Conservation (phyloP, 2,329 filamentous ascomycete species). For the Aspergillus jensenii region DNA sequence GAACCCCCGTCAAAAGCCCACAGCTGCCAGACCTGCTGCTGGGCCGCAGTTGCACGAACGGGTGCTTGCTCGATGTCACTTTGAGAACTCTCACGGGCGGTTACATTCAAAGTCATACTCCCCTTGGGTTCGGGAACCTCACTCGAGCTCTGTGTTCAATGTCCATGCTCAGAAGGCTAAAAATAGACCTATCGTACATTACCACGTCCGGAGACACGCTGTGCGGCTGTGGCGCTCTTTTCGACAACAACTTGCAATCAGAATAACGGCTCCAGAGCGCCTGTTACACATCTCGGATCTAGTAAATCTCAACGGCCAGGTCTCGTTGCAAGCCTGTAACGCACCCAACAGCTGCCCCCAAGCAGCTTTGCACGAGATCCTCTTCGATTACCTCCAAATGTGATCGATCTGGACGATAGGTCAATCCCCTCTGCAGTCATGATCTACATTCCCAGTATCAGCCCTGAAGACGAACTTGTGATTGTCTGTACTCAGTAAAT, state of each 20-base stretch:
- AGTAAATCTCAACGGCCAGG: background rate
- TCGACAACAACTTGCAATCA: background rate
- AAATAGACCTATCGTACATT: slow-evolving; percentile 5
- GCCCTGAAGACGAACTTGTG: background rate
- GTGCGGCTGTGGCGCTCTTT: background rate
- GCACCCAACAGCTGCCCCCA: background rate
- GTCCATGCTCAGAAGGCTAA: background rate
- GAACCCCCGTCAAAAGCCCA: background rate
- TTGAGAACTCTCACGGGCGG: slow-evolving; percentile 1
- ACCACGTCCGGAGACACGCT: background rate
- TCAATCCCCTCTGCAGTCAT: background rate
- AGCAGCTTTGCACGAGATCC: background rate
- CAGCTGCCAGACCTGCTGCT: background rate
- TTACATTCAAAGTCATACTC: background rate
- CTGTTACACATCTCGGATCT: background rate
- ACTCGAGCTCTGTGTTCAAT: background rate
- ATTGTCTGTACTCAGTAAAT: background rate
- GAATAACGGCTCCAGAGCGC: background rate
- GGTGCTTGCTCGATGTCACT: background rate
- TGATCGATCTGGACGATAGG: slow-evolving; percentile 6
- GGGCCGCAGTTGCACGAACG: slow-evolving; percentile 1
- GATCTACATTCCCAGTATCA: background rate
- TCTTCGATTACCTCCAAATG: background rate
- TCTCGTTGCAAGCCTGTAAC: background rate
- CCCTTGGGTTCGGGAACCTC: background rate